Evolutionary conservation across 495 filamentous ascomycete species (phyloP), one percentile per base, ranked within the genome.

Genomic region (Trichoderma orchidacearum): DNA sequence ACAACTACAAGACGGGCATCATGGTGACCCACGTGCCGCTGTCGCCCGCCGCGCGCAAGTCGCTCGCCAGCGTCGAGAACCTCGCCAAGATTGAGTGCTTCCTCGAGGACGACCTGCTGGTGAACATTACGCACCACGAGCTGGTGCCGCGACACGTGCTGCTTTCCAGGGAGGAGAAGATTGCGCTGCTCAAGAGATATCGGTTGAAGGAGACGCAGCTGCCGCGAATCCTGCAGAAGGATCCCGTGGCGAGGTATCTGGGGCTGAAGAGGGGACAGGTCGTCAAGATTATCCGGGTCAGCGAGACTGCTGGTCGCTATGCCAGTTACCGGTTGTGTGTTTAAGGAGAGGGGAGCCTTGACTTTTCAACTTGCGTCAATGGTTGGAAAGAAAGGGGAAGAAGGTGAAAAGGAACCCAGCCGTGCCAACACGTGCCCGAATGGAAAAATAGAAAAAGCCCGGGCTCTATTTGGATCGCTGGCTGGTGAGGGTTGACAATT

Each of bases 111-210:
- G 91, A 98, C 72, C 72, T 98, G 64, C 78, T 98, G 48, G 90
- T 97, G 66, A 98, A 98, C 71, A 98, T 98, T 70, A 97, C 92
- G 25, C 89, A 90, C 65, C 93, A 98, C 73, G 90, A 97, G 72
- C 81, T 98, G 15, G 93, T 98, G 17, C 93, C 93, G 29, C 92
- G 87, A 66, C 93, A 98, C 66, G 82, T 96, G 18, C 74, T 97
- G 52, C 79, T 98, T 38, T 92, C 86, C 65, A 79, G 82, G 38
- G 90, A 93, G 64, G 94, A 98, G 78, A 96, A 95, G 79, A 75
- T 68, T 55, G 79, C 80, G 34, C 72, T 98, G 62, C 72, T 98
- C 56, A 80, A 89, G 70, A 77, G 93, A 53, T 98, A 98, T 72
- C 79, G 93, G 53, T 74, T 98, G 64, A 96, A 96, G 83, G 93